Evolutionary conservation across 192 early-diverging fungal species (phyloP), one percentile per base, ranked within the genome.

Genomic region (Hyaloraphidium curvatum): DNA sequence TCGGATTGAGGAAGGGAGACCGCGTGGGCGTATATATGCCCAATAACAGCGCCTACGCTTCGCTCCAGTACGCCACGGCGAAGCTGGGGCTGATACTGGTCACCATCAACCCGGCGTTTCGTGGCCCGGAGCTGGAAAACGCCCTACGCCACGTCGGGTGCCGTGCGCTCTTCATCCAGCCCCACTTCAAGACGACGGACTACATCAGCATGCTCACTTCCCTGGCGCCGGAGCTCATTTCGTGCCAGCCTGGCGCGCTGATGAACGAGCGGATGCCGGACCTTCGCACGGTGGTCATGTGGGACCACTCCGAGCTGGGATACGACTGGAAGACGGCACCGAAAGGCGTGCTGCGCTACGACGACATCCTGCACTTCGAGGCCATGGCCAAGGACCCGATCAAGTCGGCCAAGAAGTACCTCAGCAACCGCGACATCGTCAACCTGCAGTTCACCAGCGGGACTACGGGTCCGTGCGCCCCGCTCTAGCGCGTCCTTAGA

Each of bases 381-480:
- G n/a, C n/a, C n/a, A n/a, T n/a, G n/a, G n/a, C n/a, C n/a, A n/a
- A n/a, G n/a, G n/a, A n/a, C n/a, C n/a, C n/a, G n/a, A n/a, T n/a
- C n/a, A n/a, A n/a, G n/a, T n/a, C n/a, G n/a, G n/a, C n/a, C n/a
- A n/a, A n/a, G 22, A 55, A 30, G 33, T 31, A 40, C 21, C 31
- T 37, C 2, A n/a, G 29, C 0, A 54, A 58, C 13, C 28, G 50
- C n/a, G 68, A 73, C 26, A 62, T 66, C 21, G 62, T 70, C 48
- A 73, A 73, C 35, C 54, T 73, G 14, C 71, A 69, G 40, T 73
- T 73, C 55, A 73, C 71, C 4, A 66, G 64, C n/a, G 71, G 71
- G 13, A 73, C 71, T 9, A 73, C 71, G 9, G 71, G 71, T n/a
- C n/a, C n/a, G n/a, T n/a, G n/a, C n/a, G n/a, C n/a, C n/a, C n/a